Percentiles rank a stretch among this genome's conserved stretches.
Conservation (phyloP, 805 yeast genomes). For the Kodamaea neixiangensis region DNA sequence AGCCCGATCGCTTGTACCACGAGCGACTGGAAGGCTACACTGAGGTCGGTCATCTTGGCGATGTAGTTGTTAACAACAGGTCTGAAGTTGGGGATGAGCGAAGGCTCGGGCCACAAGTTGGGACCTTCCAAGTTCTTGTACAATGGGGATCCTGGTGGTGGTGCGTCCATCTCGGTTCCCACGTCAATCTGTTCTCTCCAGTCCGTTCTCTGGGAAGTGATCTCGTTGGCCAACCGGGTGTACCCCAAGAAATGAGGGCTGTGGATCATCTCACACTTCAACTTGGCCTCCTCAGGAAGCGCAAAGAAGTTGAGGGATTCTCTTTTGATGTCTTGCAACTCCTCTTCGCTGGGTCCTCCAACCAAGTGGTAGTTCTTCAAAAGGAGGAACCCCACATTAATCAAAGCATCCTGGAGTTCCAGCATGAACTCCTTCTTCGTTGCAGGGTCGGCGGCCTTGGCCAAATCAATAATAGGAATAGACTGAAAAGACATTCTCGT, state of each 20-base stretch:
- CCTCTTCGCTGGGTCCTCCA: slow-evolving; percentile 43
- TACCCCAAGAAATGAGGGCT: slow-evolving; percentile 63
- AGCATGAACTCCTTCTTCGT: slow-evolving; percentile 46
- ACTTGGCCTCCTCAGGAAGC: slow-evolving; percentile 48
- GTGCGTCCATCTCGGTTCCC: slow-evolving; percentile 53
- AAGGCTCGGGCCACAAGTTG: slow-evolving; percentile 51
- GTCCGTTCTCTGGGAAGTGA: slow-evolving; percentile 54
- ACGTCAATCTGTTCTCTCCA: slow-evolving; percentile 65
- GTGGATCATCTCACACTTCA: slow-evolving; percentile 50
- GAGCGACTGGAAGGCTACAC: slow-evolving; percentile 43
- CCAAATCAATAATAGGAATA: slow-evolving; percentile 50
- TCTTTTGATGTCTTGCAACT: slow-evolving; percentile 38
- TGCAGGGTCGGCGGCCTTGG: slow-evolving; percentile 39
- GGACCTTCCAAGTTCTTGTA: slow-evolving; percentile 60
- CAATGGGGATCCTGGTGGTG: slow-evolving; percentile 37
- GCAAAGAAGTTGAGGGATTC: slow-evolving; percentile 47
- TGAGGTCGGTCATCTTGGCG: slow-evolving; percentile 45
- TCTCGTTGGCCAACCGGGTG: slow-evolving; percentile 57
- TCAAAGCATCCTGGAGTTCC: slow-evolving; percentile 47
- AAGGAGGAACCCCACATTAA: slow-evolving; percentile 57
- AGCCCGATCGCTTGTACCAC: slow-evolving; percentile 60
- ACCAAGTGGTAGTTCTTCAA: slow-evolving; percentile 36
- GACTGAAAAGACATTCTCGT: slow-evolving; percentile 35
- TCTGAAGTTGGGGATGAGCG: slow-evolving; percentile 44
- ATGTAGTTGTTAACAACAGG: slow-evolving; percentile 45